These are phyloP conservation scores for Beauveria sp. DNA, from an alignment of 2,329 filamentous ascomycete species.

Conservation along the genomic window DNA sequence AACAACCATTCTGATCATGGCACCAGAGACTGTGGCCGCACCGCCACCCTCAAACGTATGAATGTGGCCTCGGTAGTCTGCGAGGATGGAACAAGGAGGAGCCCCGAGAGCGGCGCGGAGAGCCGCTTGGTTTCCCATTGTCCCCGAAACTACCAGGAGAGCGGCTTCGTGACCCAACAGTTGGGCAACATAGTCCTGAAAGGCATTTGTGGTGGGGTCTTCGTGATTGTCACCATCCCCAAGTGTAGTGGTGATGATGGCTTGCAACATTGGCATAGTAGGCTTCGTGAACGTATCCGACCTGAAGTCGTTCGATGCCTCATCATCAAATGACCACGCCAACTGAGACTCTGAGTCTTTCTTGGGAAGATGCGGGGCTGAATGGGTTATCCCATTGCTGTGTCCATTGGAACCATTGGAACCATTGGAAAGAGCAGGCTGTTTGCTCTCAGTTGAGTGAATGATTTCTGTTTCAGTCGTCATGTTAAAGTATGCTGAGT, in stretches of 20 bases:
- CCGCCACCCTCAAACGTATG: slow-evolving; percentile 56
- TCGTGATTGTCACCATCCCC: slow-evolving; percentile 9
- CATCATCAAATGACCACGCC: not conserved
- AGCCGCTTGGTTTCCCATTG: slow-evolving; percentile 80
- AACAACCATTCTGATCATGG: slow-evolving; percentile 55
- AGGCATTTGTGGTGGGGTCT: slow-evolving; percentile 24
- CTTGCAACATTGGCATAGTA: slow-evolving; percentile 9
- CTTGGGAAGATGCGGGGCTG: too few relatives aligned
- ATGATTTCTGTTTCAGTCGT: too few relatives aligned
- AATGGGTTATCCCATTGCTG: too few relatives aligned
- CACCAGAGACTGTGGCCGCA: slow-evolving; percentile 60
- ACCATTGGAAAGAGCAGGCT: too few relatives aligned
- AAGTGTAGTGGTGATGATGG: slow-evolving; percentile 8
- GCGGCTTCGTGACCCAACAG: slow-evolving; percentile 63
- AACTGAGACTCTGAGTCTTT: not conserved
- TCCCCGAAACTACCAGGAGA: slow-evolving; percentile 71
- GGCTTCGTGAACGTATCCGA: slow-evolving; percentile 11
- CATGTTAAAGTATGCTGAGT: too few relatives aligned
- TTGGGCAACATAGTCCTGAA: slow-evolving; percentile 61
- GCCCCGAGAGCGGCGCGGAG: slow-evolving; percentile 63
- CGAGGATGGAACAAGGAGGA: slow-evolving; percentile 67
- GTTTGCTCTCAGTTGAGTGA: too few relatives aligned
- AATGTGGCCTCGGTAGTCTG: slow-evolving; percentile 69
- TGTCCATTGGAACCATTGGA: too few relatives aligned
- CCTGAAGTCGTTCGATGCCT: slow-evolving; percentile 1